Conservation (phyloP, 495 filamentous ascomycete species). For the Talaromyces proteolyticus region DNA sequence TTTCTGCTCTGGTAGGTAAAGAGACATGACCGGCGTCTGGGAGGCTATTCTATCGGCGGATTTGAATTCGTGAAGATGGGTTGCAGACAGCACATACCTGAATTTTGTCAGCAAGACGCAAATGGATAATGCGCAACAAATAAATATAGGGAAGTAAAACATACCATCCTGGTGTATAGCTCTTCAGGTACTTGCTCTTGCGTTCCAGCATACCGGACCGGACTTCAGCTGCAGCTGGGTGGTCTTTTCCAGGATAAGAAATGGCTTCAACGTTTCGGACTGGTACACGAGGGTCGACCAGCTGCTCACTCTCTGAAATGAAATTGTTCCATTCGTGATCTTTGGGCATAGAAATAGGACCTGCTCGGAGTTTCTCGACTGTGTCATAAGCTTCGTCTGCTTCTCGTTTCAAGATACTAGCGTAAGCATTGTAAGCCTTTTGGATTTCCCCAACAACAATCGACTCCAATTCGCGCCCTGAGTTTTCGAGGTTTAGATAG, state of each 20-base stretch:
- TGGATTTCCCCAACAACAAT: conserved; percentile 97
- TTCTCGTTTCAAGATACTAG: conserved; percentile 82
- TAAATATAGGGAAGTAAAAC: conserved; percentile 15
- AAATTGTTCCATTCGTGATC: conserved; percentile 89
- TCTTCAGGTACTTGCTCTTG: conserved; percentile 98
- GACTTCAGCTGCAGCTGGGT: conserved; percentile 81
- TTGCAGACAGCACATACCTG: conserved; percentile 94
- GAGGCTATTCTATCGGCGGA: conserved; percentile 68
- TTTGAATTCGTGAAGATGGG: conserved; percentile 97
- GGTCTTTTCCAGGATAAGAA: conserved; percentile 87
- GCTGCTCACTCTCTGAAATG: conserved; percentile 73
- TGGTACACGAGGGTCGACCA: conserved; percentile 80
- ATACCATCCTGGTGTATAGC: conserved; percentile 94
- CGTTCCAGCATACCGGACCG: conserved; percentile 87
- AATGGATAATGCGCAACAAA: conserved; percentile 22
- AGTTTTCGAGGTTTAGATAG: conserved; percentile 90
- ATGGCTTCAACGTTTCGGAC: conserved; percentile 77
- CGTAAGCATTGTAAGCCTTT: conserved; percentile 90
- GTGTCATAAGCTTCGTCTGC: conserved; percentile 73
- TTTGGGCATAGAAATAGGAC: conserved; percentile 82
- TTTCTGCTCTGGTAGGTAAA: conserved; percentile 91
- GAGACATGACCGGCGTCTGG: conserved; percentile 86
- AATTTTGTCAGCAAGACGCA: conserved; percentile 11
- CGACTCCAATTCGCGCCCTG: conserved; percentile 87
- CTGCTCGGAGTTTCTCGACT: conserved; percentile 74